phyloP scores from a whole-genome alignment of 371 early-diverging fungal genomes.

The Modicella reniformis region DNA sequence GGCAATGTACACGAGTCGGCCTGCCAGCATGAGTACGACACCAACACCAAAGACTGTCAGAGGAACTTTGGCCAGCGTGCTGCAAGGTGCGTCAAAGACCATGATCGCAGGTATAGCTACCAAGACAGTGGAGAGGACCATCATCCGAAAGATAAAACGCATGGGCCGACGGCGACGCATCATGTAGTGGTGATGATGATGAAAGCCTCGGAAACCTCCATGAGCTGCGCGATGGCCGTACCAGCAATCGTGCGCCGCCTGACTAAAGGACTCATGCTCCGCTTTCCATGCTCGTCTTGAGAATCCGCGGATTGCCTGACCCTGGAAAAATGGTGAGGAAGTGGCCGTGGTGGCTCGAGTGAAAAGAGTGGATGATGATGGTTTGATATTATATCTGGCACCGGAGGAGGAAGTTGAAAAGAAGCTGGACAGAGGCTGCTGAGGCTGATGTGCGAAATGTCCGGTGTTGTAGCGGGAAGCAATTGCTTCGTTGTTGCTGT shows the following conservation, averaged over 20 bases:
- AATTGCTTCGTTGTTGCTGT: constrained; percentile 4
- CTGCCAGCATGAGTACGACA: constrained; percentile 28
- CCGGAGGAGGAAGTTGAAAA: constrained; percentile 23
- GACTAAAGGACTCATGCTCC: constrained; percentile 11
- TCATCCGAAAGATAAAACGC: constrained; percentile 36
- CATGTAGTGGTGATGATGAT: constrained; percentile 15
- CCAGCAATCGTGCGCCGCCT: constrained; percentile 19
- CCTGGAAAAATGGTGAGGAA: constrained; percentile 22
- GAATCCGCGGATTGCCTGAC: constrained; percentile 37
- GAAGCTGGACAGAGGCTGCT: constrained; percentile 17
- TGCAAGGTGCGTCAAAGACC: constrained; percentile 27
- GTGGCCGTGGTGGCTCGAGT: constrained; percentile 5
- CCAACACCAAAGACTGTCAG: constrained; percentile 38
- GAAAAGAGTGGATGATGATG: constrained; percentile 6
- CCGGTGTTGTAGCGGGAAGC: constrained; percentile 3
- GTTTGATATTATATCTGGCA: neutral
- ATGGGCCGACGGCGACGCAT: constrained; percentile 23
- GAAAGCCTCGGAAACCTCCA: constrained; percentile 29
- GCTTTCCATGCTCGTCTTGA: constrained; percentile 33
- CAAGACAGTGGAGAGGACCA: constrained; percentile 32
- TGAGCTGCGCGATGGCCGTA: neutral
- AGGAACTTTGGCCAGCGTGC: constrained; percentile 24
- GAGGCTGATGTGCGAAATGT: constrained; percentile 5
- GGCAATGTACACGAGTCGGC: constrained; percentile 21
- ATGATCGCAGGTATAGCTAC: constrained; percentile 39